Conservation (phyloP, 352 stramenopile species). For the Aphanomyces astaci region DNA sequence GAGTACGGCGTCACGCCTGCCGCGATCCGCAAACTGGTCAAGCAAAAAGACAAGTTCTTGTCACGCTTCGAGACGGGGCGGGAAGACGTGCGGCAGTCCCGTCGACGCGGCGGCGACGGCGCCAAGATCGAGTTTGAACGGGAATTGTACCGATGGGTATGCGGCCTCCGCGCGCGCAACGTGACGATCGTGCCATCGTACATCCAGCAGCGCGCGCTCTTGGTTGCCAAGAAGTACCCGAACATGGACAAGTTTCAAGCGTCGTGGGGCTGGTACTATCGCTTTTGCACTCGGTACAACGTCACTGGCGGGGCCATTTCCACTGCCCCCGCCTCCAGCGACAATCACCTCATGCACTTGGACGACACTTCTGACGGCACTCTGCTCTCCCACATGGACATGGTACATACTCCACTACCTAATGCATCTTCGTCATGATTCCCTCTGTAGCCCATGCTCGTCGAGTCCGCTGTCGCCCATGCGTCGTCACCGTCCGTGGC, state of each 20-base stretch:
- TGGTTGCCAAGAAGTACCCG: conserved; percentile 79
- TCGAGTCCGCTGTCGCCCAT: too few relatives aligned
- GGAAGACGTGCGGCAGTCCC: conserved; percentile 80
- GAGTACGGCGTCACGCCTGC: conserved; percentile 79
- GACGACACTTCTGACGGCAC: background rate
- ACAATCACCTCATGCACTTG: background rate
- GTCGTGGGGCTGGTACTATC: conserved; percentile 78
- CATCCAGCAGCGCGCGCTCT: conserved; percentile 77
- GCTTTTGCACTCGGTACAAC: conserved; percentile 46
- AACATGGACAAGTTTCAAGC: conserved; percentile 78
- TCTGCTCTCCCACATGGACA: background rate
- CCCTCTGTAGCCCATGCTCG: background rate
- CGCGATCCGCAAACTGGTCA: conserved; percentile 83
- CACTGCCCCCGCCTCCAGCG: background rate
- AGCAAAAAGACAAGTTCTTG: conserved; percentile 79
- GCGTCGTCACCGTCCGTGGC: background rate
- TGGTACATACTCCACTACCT: background rate
- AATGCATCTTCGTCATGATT: background rate
- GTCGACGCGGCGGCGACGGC: conserved; percentile 75
- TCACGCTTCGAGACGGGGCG: conserved; percentile 76
- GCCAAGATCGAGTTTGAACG: conserved; percentile 81
- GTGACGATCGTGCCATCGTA: conserved; percentile 48
- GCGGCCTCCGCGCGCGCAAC: conserved; percentile 60
- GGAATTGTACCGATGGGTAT: conserved; percentile 82
- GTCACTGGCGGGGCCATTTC: background rate